Base-by-base conservation (phyloP, 768 basidiomycete genomes). In the Suillus subalutaceus region DNA sequence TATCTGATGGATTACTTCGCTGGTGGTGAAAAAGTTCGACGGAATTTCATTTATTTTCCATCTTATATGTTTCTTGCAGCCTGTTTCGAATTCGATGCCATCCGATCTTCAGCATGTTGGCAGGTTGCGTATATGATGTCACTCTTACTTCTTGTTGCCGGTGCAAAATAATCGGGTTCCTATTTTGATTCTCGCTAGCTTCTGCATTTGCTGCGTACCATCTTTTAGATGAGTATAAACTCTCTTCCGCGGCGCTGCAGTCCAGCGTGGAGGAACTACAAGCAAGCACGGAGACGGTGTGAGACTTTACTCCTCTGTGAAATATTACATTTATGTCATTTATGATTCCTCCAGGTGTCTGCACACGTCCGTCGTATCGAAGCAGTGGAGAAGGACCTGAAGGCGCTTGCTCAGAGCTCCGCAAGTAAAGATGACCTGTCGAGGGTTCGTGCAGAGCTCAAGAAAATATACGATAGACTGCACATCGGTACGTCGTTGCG, bases 181-280 rank as follows among this genome's bases (percentile, higher is more conserved):
- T 97, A 43, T 88, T 96, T 70, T 95, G 94, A 2, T 96, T 97
- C 80, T 95, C 95, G 6, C 78, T 96, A 43, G 94, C 94, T 1
- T 93, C 94, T 1, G 90, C 92, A 0, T 86, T 89, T 71, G 93
- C 94, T 50, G 90, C 93, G 32, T 97, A 95, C 76, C 88, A 93
- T 75, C 83, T 97, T 23, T 79, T 96, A 56, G 94, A 97, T 68
- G 96, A 97, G 79, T 95, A 96, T 78, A 93, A 94, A 77, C 81
- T 85, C 53, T 94, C 95, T 38, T 94, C 94, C 4, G 89, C 91
- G n/a, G 86, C 92, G 37, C 79, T 97, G 60, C 91, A 96, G 77
- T 87, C 90, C 30, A 95, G 93, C 74, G 92, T 97, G 18, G 90
- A 93, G 70, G 93, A 96, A 71, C 79, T 97, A 64, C 90, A 94